Evolutionary conservation across 2,329 filamentous ascomycete species (phyloP).

Genomic region (Xylaria sp.): DNA sequence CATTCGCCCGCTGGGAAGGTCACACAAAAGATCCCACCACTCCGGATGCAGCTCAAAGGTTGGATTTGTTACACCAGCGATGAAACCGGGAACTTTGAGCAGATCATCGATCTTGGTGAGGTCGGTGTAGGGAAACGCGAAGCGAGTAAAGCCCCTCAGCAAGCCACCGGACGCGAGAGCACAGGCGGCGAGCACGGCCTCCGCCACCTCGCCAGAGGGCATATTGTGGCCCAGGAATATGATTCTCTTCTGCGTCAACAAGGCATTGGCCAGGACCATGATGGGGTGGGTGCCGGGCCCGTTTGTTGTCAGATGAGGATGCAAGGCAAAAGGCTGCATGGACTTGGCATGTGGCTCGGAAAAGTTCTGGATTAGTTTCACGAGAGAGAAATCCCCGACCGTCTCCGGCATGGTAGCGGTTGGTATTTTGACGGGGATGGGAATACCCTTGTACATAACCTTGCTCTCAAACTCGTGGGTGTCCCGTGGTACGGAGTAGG

Average conservation of each 20-base stretch:
- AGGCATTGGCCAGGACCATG: constrained; percentile 90
- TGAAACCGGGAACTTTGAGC: constrained; percentile 94
- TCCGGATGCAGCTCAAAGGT: constrained; percentile 93
- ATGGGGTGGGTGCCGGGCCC: constrained; percentile 91
- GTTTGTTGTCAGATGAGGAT: constrained; percentile 92
- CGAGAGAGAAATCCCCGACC: constrained; percentile 94
- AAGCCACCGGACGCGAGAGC: constrained; percentile 90
- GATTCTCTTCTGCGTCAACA: constrained; percentile 94
- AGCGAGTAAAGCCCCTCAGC: constrained; percentile 90
- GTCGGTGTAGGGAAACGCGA: constrained; percentile 98
- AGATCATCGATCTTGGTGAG: constrained; percentile 97
- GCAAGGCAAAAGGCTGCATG: constrained; percentile 82
- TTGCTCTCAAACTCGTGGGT: constrained; percentile 98
- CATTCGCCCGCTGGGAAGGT: constrained; percentile 88
- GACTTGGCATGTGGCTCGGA: constrained; percentile 80
- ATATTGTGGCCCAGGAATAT: constrained; percentile 96
- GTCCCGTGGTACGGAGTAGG: constrained; percentile 83
- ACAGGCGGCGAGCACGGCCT: constrained; percentile 97
- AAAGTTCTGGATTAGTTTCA: constrained; percentile 97
- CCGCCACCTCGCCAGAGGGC: constrained; percentile 93
- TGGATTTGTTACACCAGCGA: constrained; percentile 96
- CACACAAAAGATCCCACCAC: constrained; percentile 98
- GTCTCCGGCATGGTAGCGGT: constrained; percentile 93
- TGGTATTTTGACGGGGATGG: constrained; percentile 94
- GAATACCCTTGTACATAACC: constrained; percentile 94